These are phyloP conservation scores for Oryza meridionalis DNA, from an alignment of 176 grass and related monocot genomes.

Conservation along the genomic window DNA sequence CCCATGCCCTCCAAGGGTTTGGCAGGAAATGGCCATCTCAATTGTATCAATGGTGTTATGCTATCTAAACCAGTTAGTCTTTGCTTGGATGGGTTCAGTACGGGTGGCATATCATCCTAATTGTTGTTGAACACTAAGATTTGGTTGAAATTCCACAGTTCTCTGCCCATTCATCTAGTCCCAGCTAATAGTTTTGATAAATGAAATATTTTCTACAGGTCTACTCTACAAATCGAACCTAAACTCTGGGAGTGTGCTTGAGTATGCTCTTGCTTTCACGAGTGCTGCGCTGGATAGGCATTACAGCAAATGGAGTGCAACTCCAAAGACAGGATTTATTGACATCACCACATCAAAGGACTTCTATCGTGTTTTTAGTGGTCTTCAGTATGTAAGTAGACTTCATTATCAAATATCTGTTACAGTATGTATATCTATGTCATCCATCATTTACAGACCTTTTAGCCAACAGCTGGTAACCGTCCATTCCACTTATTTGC, in stretches of 20 bases:
- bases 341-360: slow-evolving; percentile 98
- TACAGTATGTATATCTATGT: slow-evolving; percentile 1
- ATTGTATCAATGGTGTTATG: slow-evolving; percentile 11
- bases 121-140: slow-evolving; percentile 30
- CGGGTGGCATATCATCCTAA: slow-evolving; percentile 21
- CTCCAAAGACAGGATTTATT: slow-evolving; percentile 97
- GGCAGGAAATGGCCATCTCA: slow-evolving; percentile 9
- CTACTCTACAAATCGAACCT: slow-evolving; percentile 87
- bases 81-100: slow-evolving; percentile 16
- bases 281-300: slow-evolving; percentile 96
- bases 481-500: not conserved
- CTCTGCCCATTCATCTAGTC: not conserved
- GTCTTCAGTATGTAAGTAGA: slow-evolving; percentile 96
- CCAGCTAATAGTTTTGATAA: slow-evolving; percentile 22
- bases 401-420: slow-evolving; percentile 1
- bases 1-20: slow-evolving; percentile 13
- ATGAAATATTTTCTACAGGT: slow-evolving; percentile 47
- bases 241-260: slow-evolving; percentile 83
- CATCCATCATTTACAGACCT: not conserved
- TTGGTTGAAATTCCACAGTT: slow-evolving; percentile 21
- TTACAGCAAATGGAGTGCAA: slow-evolving; percentile 98
- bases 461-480: slow-evolving; percentile 20
- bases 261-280: slow-evolving; percentile 98
- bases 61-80: slow-evolving; percentile 29
- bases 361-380: slow-evolving; percentile 96